A percentile compares a stretch with the other conserved stretches of the same genome.
Evolutionary conservation across 148 eudicot genomes (phyloP).

Genomic region (Cornus kousa): DNA sequence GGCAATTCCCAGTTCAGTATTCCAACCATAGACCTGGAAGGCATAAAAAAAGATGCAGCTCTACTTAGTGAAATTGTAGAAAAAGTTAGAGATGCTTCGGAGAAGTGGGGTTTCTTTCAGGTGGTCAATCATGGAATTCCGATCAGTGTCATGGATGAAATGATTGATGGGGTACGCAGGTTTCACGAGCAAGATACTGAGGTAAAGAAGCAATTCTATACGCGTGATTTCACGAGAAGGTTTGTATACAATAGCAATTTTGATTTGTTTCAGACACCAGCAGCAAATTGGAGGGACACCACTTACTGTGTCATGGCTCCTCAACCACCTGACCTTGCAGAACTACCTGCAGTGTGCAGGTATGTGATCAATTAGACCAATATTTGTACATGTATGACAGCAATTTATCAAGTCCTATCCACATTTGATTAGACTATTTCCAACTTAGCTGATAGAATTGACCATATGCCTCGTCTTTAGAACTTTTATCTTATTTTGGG

Average conservation of each 20-base stretch:
- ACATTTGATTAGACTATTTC: too few relatives aligned
- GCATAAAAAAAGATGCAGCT: constrained; percentile 4
- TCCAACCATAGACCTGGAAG: not conserved
- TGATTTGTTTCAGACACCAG: constrained; percentile 23
- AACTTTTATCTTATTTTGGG: not conserved
- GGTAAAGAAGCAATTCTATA: constrained; percentile 27
- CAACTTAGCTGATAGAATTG: too few relatives aligned
- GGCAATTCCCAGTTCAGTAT: not conserved
- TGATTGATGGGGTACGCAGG: constrained; percentile 19
- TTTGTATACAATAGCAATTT: constrained; percentile 27
- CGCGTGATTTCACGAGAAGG: constrained; percentile 22
- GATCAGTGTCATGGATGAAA: constrained; percentile 9
- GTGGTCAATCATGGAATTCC: constrained; percentile 49
- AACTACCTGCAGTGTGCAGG: constrained; percentile 31
- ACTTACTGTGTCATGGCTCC: constrained; percentile 14
- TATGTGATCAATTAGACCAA: not conserved
- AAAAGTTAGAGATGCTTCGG: constrained; percentile 20
- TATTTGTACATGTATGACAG: too few relatives aligned
- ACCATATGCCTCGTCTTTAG: not conserved
- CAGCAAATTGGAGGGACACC: constrained; percentile 44
- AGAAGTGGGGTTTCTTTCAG: constrained; percentile 46
- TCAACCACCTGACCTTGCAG: constrained; percentile 18
- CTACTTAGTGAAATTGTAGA: constrained; percentile 11
- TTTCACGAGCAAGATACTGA: constrained; percentile 43
- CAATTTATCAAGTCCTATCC: too few relatives aligned